These are phyloP conservation scores for Gnomoniopsis smithogilvyi DNA, from an alignment of 2,329 filamentous ascomycete genomes.

Conservation along the genomic window DNA sequence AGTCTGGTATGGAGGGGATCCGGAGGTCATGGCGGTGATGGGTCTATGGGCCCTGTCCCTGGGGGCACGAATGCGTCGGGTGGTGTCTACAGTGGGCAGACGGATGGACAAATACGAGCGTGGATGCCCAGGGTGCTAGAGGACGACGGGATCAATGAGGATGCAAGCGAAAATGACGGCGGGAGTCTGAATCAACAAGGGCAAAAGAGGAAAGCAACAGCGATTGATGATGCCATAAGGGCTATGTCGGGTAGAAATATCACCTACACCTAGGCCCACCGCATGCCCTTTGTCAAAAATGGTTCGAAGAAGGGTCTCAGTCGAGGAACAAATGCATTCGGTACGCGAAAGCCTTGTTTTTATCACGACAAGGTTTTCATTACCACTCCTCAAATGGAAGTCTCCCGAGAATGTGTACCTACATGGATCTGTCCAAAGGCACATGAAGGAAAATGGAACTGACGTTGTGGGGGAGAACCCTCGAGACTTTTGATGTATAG, in stretches of 20 bases:
- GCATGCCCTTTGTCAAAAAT: background rate
- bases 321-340: background rate
- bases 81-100: constrained; percentile 73
- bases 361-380: too few species aligned
- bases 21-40: constrained; percentile 51
- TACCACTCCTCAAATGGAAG: too few species aligned
- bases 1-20: constrained; percentile 68
- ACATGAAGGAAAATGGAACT: too few species aligned
- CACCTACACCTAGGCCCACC: constrained; percentile 45
- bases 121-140: constrained; percentile 63
- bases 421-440: too few species aligned
- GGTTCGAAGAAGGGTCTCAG: background rate
- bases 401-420: too few species aligned
- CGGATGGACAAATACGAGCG: constrained; percentile 77
- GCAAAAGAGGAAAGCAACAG: constrained; percentile 69
- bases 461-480: too few species aligned
- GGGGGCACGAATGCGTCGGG: constrained; percentile 51
- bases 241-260: constrained; percentile 72
- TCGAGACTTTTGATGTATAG: too few species aligned
- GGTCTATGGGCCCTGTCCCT: constrained; percentile 57
- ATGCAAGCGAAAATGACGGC: constrained; percentile 37
- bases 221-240: constrained; percentile 75
- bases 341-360: too few species aligned
- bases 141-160: constrained; percentile 41
- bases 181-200: constrained; percentile 33